phyloP scores from a whole-genome alignment of 2,329 filamentous ascomycete species.

The Colletotrichum echinochloae region DNA sequence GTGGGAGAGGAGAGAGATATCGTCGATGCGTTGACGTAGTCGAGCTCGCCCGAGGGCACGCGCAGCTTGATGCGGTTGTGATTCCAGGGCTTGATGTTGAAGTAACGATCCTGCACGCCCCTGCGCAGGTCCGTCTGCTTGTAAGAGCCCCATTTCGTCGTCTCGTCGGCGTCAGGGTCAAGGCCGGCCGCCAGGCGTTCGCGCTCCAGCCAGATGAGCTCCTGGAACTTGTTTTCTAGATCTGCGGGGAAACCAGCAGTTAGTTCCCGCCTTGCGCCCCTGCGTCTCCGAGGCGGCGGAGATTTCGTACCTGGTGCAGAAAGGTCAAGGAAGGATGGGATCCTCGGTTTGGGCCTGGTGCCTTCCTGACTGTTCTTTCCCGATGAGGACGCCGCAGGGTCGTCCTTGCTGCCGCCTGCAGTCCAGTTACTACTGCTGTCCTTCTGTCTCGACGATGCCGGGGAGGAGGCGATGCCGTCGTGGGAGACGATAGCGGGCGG shows the following conservation, averaged over 20 bases:
- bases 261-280: constrained; percentile 26
- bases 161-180: constrained; percentile 50
- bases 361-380: constrained; percentile 21
- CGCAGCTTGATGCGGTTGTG: constrained; percentile 85
- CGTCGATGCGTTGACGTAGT: constrained; percentile 87
- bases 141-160: constrained; percentile 51
- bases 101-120: constrained; percentile 79
- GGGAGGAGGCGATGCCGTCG: constrained; percentile 48
- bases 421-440: constrained; percentile 27
- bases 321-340: constrained; percentile 55
- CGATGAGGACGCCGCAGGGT: constrained; percentile 13
- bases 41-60: constrained; percentile 78
- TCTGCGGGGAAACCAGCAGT: constrained; percentile 31
- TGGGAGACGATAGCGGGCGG: constrained; percentile 50
- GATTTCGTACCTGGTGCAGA: constrained; percentile 51
- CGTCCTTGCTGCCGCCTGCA: constrained; percentile 32
- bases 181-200: constrained; percentile 57
- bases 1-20: constrained; percentile 66
- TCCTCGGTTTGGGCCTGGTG: constrained; percentile 42
- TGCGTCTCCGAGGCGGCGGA: constrained; percentile 14
- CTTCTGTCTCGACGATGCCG: constrained; percentile 28
- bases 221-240: constrained; percentile 58
- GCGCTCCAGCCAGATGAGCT: constrained; percentile 66
- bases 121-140: constrained; percentile 50
- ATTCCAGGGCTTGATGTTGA: constrained; percentile 90